Conservation (phyloP, 768 basidiomycete genomes). For the Suillus ampliporus region DNA sequence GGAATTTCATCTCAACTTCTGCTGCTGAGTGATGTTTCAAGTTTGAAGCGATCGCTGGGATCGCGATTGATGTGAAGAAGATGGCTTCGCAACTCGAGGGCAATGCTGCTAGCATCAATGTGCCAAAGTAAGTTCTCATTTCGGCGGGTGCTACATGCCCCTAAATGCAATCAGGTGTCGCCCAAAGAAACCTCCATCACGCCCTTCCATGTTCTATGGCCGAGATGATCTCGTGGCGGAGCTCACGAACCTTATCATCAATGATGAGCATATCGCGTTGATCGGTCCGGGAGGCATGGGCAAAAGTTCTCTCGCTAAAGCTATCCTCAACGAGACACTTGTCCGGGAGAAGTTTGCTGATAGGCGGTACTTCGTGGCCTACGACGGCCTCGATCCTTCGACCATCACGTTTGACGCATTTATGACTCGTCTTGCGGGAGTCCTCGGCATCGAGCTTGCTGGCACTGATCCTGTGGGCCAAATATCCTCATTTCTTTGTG, state of each 20-base stretch:
- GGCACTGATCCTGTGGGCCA: too few species aligned
- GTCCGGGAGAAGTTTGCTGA: background rate
- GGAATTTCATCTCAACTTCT: background rate
- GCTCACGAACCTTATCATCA: background rate
- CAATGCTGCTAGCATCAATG: background rate
- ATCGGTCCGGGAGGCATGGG: constrained; percentile 3
- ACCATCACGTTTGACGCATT: constrained; percentile 2
- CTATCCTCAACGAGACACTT: background rate
- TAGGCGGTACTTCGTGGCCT: background rate
- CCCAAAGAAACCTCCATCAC: background rate
- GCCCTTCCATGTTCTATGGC: background rate
- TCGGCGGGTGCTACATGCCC: background rate
- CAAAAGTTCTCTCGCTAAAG: constrained; percentile 3
- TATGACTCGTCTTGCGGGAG: constrained; percentile 3
- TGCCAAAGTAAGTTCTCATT: background rate
- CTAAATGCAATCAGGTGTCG: background rate
- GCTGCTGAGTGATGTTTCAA: too few species aligned
- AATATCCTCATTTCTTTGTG: background rate
- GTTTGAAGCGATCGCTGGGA: background rate
- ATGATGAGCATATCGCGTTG: constrained; percentile 1
- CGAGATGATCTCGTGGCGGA: background rate
- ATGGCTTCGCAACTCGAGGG: background rate
- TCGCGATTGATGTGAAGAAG: background rate
- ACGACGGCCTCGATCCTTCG: background rate
- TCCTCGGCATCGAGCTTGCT: background rate